Evolutionary conservation across 371 early-diverging fungal species (phyloP).

Genomic region (Sporodiniella umbellata): DNA sequence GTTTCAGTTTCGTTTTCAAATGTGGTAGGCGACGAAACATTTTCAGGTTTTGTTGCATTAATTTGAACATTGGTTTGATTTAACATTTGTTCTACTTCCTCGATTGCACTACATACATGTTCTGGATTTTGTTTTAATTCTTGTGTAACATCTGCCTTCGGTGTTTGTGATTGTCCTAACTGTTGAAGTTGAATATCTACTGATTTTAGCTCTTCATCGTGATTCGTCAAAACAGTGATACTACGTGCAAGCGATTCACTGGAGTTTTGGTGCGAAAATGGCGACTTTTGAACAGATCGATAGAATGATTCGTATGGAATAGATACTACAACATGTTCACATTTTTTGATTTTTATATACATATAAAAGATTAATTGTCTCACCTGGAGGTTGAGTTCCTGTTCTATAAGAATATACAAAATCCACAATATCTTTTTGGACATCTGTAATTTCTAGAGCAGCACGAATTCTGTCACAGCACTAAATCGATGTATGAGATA

Average conservation of each 20-base stretch:
- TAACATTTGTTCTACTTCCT: conserved; percentile 23
- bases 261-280: background rate
- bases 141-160: background rate
- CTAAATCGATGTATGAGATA: conserved; percentile 9
- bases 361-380: background rate
- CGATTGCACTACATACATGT: conserved; percentile 12
- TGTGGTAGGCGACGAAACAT: conserved; percentile 7
- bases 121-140: background rate
- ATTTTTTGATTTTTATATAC: too few species aligned
- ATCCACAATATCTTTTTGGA: conserved; percentile 29
- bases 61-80: conserved; percentile 1
- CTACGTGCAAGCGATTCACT: background rate
- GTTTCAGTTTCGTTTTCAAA: too few species aligned
- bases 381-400: conserved; percentile 31
- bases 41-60: background rate
- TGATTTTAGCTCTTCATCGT: conserved; percentile 33
- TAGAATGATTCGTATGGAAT: conserved; percentile 5
- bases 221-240: conserved; percentile 21
- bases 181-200: conserved; percentile 26
- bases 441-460: conserved; percentile 37
- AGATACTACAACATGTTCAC: conserved; percentile 2
- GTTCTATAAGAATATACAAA: conserved; percentile 36
- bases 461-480: conserved; percentile 41
- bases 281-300: background rate
- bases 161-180: conserved; percentile 10